Conservation (phyloP, 1,284 basidiomycete genomes). For the Cryptococcus sp. region DNA sequence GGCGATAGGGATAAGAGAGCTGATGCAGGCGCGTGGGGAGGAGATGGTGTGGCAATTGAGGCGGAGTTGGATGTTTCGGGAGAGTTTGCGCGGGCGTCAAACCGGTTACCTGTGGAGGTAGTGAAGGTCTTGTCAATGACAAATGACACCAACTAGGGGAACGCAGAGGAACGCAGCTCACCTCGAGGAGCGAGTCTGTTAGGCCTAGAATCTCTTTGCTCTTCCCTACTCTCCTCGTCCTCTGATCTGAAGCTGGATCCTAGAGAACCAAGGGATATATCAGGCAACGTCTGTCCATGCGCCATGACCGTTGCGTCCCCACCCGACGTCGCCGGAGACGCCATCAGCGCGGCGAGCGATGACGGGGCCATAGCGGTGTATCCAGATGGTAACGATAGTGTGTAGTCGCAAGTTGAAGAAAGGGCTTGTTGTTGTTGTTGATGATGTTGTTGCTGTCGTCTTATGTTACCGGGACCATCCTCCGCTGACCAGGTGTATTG, state of each 20-base stretch:
- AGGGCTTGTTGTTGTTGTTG: no score
- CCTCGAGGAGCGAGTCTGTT: neutral
- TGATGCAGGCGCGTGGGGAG: constrained; percentile 24
- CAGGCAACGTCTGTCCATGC: constrained; percentile 46
- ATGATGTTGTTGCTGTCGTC: no score
- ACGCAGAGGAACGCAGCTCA: neutral
- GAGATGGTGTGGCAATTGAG: constrained; percentile 24
- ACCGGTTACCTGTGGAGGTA: neutral
- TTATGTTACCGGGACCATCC: no score
- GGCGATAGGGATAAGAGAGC: constrained; percentile 38
- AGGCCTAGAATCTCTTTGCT: neutral
- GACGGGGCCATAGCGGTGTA: constrained; percentile 32
- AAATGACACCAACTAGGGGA: no score
- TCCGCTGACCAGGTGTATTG: no score
- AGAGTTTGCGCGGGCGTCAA: constrained; percentile 7
- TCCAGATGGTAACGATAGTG: neutral
- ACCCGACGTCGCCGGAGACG: constrained; percentile 35
- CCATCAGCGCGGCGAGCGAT: constrained; percentile 40
- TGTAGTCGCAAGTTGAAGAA: neutral
- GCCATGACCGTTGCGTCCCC: constrained; percentile 38
- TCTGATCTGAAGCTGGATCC: constrained; percentile 50
- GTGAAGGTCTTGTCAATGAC: neutral
- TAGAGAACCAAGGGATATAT: constrained; percentile 49
- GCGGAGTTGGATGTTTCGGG: constrained; percentile 30
- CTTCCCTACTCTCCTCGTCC: constrained; percentile 33